phyloP scores from a whole-genome alignment of 2,329 filamentous ascomycete genomes.

The Cladophialophora yegresii region DNA sequence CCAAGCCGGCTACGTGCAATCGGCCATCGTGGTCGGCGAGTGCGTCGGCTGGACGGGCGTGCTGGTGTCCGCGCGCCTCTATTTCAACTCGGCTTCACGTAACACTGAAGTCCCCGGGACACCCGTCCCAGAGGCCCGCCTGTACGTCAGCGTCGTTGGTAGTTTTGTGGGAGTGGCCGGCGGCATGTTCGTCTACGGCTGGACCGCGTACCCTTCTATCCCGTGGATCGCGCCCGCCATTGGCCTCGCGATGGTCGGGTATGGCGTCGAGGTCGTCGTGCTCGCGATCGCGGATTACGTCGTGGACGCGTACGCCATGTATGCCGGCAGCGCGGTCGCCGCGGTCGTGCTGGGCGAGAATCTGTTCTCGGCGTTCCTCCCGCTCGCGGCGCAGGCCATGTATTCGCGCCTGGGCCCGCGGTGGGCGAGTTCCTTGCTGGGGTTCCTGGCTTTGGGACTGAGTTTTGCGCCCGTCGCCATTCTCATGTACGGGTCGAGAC shows the following conservation, averaged over 20 bases:
- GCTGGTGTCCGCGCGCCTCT: constrained; percentile 53
- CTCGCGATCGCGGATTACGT: constrained; percentile 53
- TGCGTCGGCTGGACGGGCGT: constrained; percentile 47
- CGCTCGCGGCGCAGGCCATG: constrained; percentile 52
- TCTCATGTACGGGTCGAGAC: constrained; percentile 11
- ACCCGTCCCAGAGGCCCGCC: constrained; percentile 48
- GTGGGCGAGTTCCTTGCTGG: constrained; percentile 54
- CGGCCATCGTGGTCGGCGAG: constrained; percentile 51
- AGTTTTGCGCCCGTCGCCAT: constrained; percentile 47
- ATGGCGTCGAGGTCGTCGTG: constrained; percentile 53
- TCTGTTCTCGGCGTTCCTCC: constrained; percentile 51
- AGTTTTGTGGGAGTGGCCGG: constrained; percentile 52
- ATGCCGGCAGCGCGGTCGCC: constrained; percentile 54
- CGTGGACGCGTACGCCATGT: constrained; percentile 54
- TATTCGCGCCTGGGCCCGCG: constrained; percentile 53
- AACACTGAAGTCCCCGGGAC: constrained; percentile 45
- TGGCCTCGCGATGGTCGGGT: constrained; percentile 53
- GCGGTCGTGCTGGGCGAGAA: constrained; percentile 55
- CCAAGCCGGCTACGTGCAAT: constrained; percentile 52
- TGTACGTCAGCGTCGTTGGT: constrained; percentile 49
- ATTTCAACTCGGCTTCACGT: constrained; percentile 44
- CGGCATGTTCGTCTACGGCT: constrained; percentile 56
- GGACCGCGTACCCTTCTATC: constrained; percentile 49
- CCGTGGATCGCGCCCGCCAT: constrained; percentile 54
- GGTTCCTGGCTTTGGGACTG: constrained; percentile 48